Conservation (phyloP, 2,329 filamentous ascomycete species). For the Xylariales sp. region DNA sequence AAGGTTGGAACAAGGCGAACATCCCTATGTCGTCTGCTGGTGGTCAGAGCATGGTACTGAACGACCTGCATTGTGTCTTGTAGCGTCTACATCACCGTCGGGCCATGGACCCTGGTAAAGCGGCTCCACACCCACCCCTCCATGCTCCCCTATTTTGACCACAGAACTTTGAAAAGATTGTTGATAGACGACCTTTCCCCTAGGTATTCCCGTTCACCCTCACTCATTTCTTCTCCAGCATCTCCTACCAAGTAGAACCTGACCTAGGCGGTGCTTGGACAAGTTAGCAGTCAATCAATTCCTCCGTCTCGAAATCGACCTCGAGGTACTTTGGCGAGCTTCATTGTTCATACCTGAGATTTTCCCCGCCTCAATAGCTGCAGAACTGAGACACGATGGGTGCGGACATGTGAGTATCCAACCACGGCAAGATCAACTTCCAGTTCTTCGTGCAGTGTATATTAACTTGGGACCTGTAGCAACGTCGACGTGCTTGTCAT, state of each 20-base stretch:
- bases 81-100: constrained; percentile 1
- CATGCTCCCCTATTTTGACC: constrained; percentile 7
- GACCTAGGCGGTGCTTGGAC: too few species aligned
- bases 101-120: constrained; percentile 4
- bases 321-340: too few species aligned
- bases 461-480: constrained; percentile 49
- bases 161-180: constrained; percentile 7
- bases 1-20: too few species aligned
- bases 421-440: too few species aligned
- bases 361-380: too few species aligned
- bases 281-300: too few species aligned
- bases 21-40: too few species aligned
- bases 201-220: background rate
- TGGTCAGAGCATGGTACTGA: too few species aligned
- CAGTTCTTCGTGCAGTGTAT: too few species aligned
- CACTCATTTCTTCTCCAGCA: constrained; percentile 5
- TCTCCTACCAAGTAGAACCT: too few species aligned
- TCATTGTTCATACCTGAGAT: too few species aligned
- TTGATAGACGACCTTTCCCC: constrained; percentile 5
- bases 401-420: constrained; percentile 12
- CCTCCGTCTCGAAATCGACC: too few species aligned
- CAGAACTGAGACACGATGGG: constrained; percentile 9
- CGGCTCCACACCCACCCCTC: constrained; percentile 1
- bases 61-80: constrained; percentile 4
- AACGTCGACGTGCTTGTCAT: constrained; percentile 97